Base-by-base conservation (phyloP, 768 basidiomycete genomes). In the Termitomyces sp. region DNA sequence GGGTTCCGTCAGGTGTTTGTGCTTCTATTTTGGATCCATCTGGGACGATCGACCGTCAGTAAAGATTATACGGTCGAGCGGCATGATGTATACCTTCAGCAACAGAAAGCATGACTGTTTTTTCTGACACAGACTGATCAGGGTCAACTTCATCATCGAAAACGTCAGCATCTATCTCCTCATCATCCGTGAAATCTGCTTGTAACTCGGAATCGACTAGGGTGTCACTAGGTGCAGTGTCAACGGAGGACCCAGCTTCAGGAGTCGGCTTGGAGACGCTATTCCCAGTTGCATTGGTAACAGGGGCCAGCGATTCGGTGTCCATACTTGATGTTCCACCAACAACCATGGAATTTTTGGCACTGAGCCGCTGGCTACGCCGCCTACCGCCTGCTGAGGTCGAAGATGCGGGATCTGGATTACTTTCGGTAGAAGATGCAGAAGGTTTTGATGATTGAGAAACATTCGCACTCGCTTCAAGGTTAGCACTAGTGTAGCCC, bases 1-100 rank as follows among this genome's bases (percentile, higher is more conserved):
- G 86, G 0, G 96, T 98, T 0, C 97, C 97, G 65, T 98, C 94
- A 3, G 97, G 96, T 0, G 97, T 98, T 71, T 97, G 93, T 1
- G 96, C 97, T 70, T 95, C 94, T 9, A 98, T 83, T 71, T 90
- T 92, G n/a, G 90, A 88, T 8, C 94, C 96, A 73, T 96, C 95
- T 91, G 43, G 54, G 25, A 32, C 17, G 32, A 20, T 32, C n/a
- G 10, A 56, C 11, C 10, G n/a, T 61, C 36, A 66, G 34, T 17
- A 5, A 45, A 17, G 36, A 52, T 48, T 15, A 17, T 36, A 54
- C 17, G 32, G 37, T 56, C 34, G 12, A 3, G 42, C 45, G 20
- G 47, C 57, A 32, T 7, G n/a, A 20, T 77, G 52, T n/a, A 42
- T 65, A 89, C 91, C 92, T 76, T 92, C 89, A 20, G 83, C 84